Conservation (phyloP, 116 monocot genomes). For the Cymodocea nodosa region DNA sequence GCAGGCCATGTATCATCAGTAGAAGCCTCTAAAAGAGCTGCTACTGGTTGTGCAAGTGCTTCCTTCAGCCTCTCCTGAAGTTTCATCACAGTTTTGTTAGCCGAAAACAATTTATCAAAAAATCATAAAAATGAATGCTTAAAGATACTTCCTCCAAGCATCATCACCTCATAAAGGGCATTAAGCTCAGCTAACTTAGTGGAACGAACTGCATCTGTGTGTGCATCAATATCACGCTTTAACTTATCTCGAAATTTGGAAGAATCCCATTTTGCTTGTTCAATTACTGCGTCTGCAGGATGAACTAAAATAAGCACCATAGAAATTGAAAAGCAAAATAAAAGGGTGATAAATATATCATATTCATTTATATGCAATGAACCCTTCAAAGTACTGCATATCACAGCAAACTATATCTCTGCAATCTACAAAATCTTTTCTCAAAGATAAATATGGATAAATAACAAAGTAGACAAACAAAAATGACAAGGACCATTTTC, state of each 20-base stretch:
- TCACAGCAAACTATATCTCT: too few relatives aligned
- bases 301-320: neutral
- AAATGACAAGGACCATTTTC: too few relatives aligned
- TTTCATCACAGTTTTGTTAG: neutral
- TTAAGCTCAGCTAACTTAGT: slow-evolving; percentile 66
- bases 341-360: too few relatives aligned
- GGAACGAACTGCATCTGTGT: slow-evolving; percentile 45
- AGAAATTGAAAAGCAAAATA: neutral
- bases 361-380: too few relatives aligned
- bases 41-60: slow-evolving; percentile 77
- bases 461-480: too few relatives aligned
- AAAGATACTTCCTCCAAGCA: neutral
- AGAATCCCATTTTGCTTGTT: slow-evolving; percentile 76
- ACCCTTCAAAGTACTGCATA: too few relatives aligned
- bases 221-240: slow-evolving; percentile 65
- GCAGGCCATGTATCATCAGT: slow-evolving; percentile 82
- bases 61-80: slow-evolving; percentile 56
- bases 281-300: slow-evolving; percentile 50
- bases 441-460: too few relatives aligned
- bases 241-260: slow-evolving; percentile 72
- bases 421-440: too few relatives aligned
- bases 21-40: slow-evolving; percentile 72
- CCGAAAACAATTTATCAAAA: neutral
- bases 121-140: neutral
- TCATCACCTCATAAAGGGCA: slow-evolving; percentile 49